Percentiles rank a stretch among this genome's conserved stretches.
Conservation (phyloP, 495 filamentous ascomycete genomes). For the Cercophora samala region DNA sequence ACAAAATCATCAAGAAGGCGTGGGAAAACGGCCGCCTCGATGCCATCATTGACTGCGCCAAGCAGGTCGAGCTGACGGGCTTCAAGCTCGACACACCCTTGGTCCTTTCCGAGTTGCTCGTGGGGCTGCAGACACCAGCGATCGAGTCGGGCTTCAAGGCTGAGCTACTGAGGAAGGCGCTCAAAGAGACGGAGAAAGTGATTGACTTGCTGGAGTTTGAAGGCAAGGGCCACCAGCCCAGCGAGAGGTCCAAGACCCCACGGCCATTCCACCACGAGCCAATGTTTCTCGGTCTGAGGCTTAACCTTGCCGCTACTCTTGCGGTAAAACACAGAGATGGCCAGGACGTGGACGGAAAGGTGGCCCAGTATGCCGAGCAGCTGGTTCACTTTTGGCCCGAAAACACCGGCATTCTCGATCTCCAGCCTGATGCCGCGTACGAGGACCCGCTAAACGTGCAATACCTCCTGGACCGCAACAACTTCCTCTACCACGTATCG, state of each 20-base stretch:
- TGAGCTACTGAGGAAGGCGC: conserved; percentile 33
- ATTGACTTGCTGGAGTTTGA: conserved; percentile 51
- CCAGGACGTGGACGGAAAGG: conserved; percentile 27
- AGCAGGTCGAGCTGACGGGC: conserved; percentile 45
- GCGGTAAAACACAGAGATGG: conserved; percentile 26
- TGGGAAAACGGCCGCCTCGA: conserved; percentile 40
- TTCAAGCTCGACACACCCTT: conserved; percentile 45
- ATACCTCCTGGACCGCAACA: conserved; percentile 30
- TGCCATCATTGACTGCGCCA: conserved; percentile 53
- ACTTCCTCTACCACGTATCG: conserved; percentile 28
- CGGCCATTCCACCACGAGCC: conserved; percentile 39
- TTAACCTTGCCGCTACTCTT: conserved; percentile 41
- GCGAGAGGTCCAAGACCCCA: background rate
- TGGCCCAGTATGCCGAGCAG: conserved; percentile 35
- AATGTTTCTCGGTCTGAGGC: conserved; percentile 34
- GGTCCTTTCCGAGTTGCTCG: conserved; percentile 48
- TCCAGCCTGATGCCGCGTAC: conserved; percentile 33
- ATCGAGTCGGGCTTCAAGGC: conserved; percentile 41
- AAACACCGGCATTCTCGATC: conserved; percentile 28
- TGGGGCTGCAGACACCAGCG: conserved; percentile 49
- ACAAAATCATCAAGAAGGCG: conserved; percentile 44
- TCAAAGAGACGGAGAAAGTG: conserved; percentile 48
- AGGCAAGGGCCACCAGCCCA: conserved; percentile 35
- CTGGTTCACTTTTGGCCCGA: conserved; percentile 39
- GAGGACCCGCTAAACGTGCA: conserved; percentile 12